A percentile compares a stretch with the other conserved stretches of the same genome.
Evolutionary conservation across 331 rosid genomes (phyloP).

Genomic region (Rhamnella rubrinervis): DNA sequence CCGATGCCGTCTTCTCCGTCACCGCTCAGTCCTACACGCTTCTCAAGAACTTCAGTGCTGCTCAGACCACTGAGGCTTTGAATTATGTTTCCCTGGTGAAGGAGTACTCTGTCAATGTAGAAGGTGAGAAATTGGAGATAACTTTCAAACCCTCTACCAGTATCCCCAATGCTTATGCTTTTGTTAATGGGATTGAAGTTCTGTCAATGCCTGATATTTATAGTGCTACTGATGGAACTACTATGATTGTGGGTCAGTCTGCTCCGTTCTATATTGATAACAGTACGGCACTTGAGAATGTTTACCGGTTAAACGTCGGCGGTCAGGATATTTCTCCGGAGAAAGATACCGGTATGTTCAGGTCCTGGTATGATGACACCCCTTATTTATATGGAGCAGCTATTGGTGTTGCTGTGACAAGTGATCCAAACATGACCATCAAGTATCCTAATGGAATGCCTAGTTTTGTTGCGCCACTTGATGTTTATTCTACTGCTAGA

Average conservation of each 20-base stretch:
- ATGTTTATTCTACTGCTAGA: constrained; percentile 83
- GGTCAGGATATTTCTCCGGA: constrained; percentile 83
- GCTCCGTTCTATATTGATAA: constrained; percentile 43
- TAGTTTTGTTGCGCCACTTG: constrained; percentile 57
- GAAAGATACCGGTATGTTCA: constrained; percentile 72
- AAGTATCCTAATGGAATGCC: constrained; percentile 42
- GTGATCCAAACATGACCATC: constrained; percentile 46
- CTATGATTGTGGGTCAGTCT: constrained; percentile 43
- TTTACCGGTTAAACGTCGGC: constrained; percentile 80
- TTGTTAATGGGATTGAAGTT: constrained; percentile 90
- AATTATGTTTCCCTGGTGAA: constrained; percentile 52
- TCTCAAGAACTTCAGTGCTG: constrained; percentile 73
- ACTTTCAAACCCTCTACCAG: constrained; percentile 64
- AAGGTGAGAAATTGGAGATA: constrained; percentile 50
- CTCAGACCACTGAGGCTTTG: constrained; percentile 62
- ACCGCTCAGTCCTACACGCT: constrained; percentile 52
- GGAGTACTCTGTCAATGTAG: constrained; percentile 67
- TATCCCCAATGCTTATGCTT: constrained; percentile 61
- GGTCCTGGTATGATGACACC: constrained; percentile 76
- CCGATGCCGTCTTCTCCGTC: constrained; percentile 60
- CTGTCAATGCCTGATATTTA: constrained; percentile 89
- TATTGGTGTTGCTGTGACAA: constrained; percentile 50
- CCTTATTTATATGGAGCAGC: constrained; percentile 60
- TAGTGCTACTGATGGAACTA: constrained; percentile 32
- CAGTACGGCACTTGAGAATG: constrained; percentile 67